Evolutionary conservation across 495 filamentous ascomycete species (phyloP).

Genomic region (Trichoderma virens): DNA sequence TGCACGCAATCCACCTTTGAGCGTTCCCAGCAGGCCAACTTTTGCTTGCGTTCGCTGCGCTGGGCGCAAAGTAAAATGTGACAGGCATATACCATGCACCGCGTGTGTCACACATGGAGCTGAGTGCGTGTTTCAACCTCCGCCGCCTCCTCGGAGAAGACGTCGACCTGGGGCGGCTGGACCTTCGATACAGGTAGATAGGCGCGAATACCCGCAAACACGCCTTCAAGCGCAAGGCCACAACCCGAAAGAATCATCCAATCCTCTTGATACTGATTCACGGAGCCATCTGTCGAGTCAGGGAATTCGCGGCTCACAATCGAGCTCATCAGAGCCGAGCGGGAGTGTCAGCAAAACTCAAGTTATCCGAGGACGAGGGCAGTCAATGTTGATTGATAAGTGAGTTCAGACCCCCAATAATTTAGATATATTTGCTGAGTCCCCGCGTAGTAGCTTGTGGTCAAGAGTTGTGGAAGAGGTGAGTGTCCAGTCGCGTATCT

Average conservation of each 20-base stretch:
- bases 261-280: not conserved
- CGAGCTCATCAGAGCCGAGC: not conserved
- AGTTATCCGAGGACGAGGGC: not conserved
- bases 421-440: not conserved
- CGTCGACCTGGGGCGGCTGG: conserved; percentile 13
- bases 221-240: not conserved
- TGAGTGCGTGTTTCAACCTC: conserved; percentile 21
- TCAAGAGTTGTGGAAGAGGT: not conserved
- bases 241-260: not conserved
- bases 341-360: not conserved
- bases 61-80: conserved; percentile 32
- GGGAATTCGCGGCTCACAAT: not conserved
- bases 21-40: not conserved
- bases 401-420: not conserved
- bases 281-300: not conserved
- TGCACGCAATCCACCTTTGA: not conserved
- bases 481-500: not conserved
- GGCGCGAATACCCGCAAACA: not conserved
- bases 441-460: not conserved
- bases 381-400: not conserved
- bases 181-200: not conserved
- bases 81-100: conserved; percentile 26
- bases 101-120: conserved; percentile 24
- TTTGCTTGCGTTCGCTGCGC: conserved; percentile 17
- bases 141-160: conserved; percentile 19